Percentiles rank a stretch among this genome's conserved stretches.
phyloP scores from a whole-genome alignment of 192 early-diverging fungal species.

The Thoreauomyces humboldtii region DNA sequence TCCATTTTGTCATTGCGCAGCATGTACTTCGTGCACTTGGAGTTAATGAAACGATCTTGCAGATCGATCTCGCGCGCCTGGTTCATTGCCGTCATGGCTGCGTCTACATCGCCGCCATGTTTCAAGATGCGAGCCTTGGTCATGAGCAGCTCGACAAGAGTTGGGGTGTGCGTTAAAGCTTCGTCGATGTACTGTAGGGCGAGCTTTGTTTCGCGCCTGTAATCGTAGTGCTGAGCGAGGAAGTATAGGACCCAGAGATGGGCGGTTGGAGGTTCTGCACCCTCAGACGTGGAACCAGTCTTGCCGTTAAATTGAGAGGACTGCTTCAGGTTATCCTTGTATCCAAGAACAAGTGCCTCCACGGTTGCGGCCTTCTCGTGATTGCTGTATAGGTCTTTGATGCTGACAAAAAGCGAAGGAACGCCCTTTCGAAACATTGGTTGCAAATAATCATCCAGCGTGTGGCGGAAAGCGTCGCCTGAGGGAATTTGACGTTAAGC shows the following conservation, averaged over 20 bases:
- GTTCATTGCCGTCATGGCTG: constrained; percentile 79
- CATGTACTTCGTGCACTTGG: constrained; percentile 93
- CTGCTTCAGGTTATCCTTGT: constrained; percentile 37
- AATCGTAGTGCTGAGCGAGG: constrained; percentile 87
- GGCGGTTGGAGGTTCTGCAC: constrained; percentile 64
- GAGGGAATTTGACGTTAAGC: too few species aligned
- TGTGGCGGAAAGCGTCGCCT: constrained; percentile 38
- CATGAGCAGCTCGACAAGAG: constrained; percentile 88
- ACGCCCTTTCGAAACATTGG: constrained; percentile 85
- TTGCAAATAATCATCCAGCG: constrained; percentile 67
- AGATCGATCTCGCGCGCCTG: constrained; percentile 84
- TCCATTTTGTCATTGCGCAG: constrained; percentile 74
- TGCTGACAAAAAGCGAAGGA: constrained; percentile 84
- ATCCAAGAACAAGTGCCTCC: constrained; percentile 66
- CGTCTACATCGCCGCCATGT: constrained; percentile 74
- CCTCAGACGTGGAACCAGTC: constrained; percentile 38
- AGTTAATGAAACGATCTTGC: constrained; percentile 93
- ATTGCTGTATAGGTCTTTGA: constrained; percentile 72
- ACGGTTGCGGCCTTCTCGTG: constrained; percentile 67
- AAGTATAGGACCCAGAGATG: constrained; percentile 89
- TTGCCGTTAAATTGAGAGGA: constrained; percentile 30
- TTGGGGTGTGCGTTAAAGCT: constrained; percentile 85
- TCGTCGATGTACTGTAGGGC: constrained; percentile 78
- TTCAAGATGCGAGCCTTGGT: constrained; percentile 93
- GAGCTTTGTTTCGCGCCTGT: constrained; percentile 60